These are phyloP conservation scores for Tricholomella constricta DNA, from an alignment of 768 basidiomycete species.

Conservation along the genomic window DNA sequence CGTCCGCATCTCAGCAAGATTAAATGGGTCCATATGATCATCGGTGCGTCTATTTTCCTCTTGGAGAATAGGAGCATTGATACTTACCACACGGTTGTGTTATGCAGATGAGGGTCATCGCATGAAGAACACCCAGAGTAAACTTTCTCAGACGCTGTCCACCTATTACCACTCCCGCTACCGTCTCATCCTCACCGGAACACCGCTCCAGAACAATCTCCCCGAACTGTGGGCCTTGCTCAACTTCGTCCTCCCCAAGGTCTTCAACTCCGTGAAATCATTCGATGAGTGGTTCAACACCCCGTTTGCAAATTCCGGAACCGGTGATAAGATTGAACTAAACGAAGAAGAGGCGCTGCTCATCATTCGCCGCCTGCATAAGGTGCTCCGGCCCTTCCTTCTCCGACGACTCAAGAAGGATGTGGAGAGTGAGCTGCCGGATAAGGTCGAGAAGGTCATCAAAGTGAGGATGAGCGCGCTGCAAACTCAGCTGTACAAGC, in stretches of 20 bases:
- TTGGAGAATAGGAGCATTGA: background rate
- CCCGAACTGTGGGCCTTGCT: slow-evolving; percentile 95
- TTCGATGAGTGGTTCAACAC: slow-evolving; percentile 99
- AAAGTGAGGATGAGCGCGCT: slow-evolving; percentile 93
- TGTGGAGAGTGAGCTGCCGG: slow-evolving; percentile 92
- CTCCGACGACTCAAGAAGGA: slow-evolving; percentile 93
- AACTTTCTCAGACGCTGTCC: slow-evolving; percentile 86
- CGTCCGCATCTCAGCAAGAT: slow-evolving; percentile 86
- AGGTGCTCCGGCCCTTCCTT: slow-evolving; percentile 94
- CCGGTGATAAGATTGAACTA: slow-evolving; percentile 96
- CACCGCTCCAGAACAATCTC: slow-evolving; percentile 95
- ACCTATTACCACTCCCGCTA: slow-evolving; percentile 92
- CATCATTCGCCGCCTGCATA: slow-evolving; percentile 94
- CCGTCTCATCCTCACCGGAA: slow-evolving; percentile 93
- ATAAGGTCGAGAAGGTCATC: slow-evolving; percentile 98
- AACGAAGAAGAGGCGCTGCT: slow-evolving; percentile 99
- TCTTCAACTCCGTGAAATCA: slow-evolving; percentile 99
- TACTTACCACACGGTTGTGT: background rate
- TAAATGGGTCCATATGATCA: slow-evolving; percentile 98
- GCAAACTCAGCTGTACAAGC: slow-evolving; percentile 91
- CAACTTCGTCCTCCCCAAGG: slow-evolving; percentile 92
- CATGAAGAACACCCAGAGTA: slow-evolving; percentile 94
- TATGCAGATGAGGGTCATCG: slow-evolving; percentile 88
- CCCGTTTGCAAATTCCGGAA: slow-evolving; percentile 97
- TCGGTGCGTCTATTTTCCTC: slow-evolving; percentile 54